phyloP scores from a whole-genome alignment of 352 stramenopile species.

The Phytophthora sansomeana region DNA sequence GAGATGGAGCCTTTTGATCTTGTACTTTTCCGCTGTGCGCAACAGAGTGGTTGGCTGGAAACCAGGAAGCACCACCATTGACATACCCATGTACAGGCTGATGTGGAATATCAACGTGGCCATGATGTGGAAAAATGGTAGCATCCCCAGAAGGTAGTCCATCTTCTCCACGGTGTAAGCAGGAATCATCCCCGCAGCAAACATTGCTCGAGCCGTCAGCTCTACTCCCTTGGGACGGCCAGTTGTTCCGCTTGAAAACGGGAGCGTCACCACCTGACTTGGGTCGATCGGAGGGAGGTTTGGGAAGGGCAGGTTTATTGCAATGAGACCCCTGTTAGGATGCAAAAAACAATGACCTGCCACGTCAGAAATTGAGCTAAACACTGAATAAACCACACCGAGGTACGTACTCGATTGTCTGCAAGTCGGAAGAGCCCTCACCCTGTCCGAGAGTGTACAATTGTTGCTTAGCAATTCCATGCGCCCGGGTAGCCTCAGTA shows the following conservation, averaged over 20 bases:
- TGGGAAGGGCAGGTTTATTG: constrained; percentile 24
- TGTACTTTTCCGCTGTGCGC: constrained; percentile 67
- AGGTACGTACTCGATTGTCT: constrained; percentile 39
- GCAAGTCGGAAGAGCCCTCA: not conserved
- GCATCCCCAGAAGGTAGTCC: constrained; percentile 49
- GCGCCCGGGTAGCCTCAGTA: constrained; percentile 21
- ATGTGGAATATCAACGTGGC: constrained; percentile 85
- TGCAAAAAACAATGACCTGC: not conserved
- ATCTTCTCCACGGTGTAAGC: constrained; percentile 52
- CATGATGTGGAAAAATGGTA: constrained; percentile 98
- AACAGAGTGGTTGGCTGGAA: constrained; percentile 92
- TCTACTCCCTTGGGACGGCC: constrained; percentile 88
- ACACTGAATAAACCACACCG: not conserved
- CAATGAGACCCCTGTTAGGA: constrained; percentile 18
- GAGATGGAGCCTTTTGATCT: constrained; percentile 50
- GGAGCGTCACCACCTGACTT: constrained; percentile 50
- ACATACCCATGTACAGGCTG: constrained; percentile 75
- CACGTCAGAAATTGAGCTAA: constrained; percentile 2
- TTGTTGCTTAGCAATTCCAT: constrained; percentile 10
- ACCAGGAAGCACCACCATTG: constrained; percentile 85
- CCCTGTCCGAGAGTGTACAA: constrained; percentile 32
- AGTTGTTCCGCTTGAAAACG: constrained; percentile 95
- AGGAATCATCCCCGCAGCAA: constrained; percentile 74
- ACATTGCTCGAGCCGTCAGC: constrained; percentile 85
- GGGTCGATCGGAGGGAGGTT: constrained; percentile 23